phyloP scores from a whole-genome alignment of 176 grass and related monocot genomes.

The Bothriochloa decipiens region DNA sequence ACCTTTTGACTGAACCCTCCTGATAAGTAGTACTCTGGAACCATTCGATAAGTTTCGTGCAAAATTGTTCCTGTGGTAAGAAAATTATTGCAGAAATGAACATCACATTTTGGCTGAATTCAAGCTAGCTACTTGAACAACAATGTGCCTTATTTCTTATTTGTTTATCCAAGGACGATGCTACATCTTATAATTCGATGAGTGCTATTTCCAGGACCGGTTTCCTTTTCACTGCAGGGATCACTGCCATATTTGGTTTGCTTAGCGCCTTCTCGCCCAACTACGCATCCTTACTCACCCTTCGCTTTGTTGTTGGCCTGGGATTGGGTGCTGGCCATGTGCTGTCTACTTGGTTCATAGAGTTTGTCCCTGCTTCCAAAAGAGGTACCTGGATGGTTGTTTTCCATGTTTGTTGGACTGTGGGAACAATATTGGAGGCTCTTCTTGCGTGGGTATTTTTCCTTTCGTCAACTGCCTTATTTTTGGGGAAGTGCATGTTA shows the following conservation, averaged over 20 bases:
- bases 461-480: not conserved
- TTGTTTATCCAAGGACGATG: not conserved
- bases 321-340: slow-evolving; percentile 66
- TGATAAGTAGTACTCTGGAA: not conserved
- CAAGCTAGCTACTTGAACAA: not conserved
- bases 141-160: not conserved
- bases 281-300: slow-evolving; percentile 49
- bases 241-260: slow-evolving; percentile 62
- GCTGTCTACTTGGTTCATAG: slow-evolving; percentile 76
- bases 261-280: slow-evolving; percentile 75
- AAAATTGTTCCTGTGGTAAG: not conserved
- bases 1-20: not conserved
- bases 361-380: slow-evolving; percentile 71
- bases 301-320: slow-evolving; percentile 67
- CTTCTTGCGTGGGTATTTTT: slow-evolving; percentile 67
- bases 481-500: not conserved
- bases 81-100: not conserved
- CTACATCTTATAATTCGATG: not conserved
- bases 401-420: slow-evolving; percentile 52
- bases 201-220: slow-evolving; percentile 44
- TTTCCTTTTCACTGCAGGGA: slow-evolving; percentile 69
- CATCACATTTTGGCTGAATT: not conserved
- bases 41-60: not conserved
- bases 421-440: slow-evolving; percentile 69
- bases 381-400: slow-evolving; percentile 63